Evolutionary conservation across 495 filamentous ascomycete species (phyloP).

Genomic region (Chaetomium tenue): DNA sequence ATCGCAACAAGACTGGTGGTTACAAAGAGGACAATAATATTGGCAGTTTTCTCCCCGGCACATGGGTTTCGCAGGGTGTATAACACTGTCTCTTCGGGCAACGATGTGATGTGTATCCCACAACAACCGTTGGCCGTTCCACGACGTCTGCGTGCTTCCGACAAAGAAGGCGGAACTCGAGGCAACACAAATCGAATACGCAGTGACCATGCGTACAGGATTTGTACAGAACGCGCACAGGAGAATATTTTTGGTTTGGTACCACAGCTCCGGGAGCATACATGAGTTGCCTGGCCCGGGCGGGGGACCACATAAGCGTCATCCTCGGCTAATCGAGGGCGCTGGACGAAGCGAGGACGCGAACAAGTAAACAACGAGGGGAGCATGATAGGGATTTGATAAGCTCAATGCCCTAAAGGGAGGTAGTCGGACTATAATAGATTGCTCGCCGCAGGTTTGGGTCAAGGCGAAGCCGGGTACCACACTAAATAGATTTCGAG

Average conservation of each 20-base stretch:
- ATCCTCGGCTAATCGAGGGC: too few species aligned
- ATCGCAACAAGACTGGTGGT: too few species aligned
- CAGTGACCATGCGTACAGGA: neutral
- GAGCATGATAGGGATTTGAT: too few species aligned
- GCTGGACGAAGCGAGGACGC: too few species aligned
- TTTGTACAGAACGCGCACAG: neutral
- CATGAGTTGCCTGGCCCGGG: neutral
- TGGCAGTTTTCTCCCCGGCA: neutral
- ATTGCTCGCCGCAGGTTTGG: too few species aligned
- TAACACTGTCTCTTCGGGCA: neutral
- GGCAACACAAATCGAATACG: neutral
- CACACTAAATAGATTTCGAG: too few species aligned
- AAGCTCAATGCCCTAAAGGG: too few species aligned
- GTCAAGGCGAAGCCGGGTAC: too few species aligned
- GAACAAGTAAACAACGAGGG: too few species aligned
- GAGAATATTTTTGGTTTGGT: neutral
- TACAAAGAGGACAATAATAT: neutral
- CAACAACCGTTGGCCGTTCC: neutral
- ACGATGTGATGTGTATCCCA: neutral
- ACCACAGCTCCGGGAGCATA: neutral
- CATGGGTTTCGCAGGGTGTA: neutral
- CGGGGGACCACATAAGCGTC: neutral
- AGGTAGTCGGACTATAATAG: too few species aligned
- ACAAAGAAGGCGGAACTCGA: neutral
- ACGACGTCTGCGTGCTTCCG: neutral